Conservation (phyloP, 1,284 basidiomycete genomes). For the Cryptococcus sp. region DNA sequence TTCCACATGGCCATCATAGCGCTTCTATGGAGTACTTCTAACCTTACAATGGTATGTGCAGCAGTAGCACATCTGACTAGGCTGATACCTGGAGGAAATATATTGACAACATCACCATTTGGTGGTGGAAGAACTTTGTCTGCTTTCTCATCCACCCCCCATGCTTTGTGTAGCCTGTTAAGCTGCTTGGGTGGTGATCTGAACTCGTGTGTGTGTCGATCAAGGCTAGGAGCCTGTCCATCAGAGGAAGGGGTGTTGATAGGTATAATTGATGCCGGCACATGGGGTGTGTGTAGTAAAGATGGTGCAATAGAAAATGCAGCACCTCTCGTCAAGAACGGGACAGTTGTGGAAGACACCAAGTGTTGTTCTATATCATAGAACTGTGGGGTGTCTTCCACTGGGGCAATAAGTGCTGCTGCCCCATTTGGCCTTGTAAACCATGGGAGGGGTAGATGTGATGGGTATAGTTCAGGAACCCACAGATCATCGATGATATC, state of each 20-base stretch:
- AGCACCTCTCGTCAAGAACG: too few species aligned
- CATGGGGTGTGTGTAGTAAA: background rate
- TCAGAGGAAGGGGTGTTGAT: constrained; percentile 10
- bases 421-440: too few species aligned
- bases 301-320: too few species aligned
- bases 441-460: too few species aligned
- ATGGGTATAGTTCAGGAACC: too few species aligned
- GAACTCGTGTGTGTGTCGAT: background rate
- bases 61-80: constrained; percentile 48
- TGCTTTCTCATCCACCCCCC: constrained; percentile 45
- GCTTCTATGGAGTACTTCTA: constrained; percentile 49
- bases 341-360: too few species aligned
- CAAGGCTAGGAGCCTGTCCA: background rate
- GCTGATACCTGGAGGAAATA: constrained; percentile 50
- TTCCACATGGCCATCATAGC: constrained; percentile 47
- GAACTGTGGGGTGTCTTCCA: too few species aligned
- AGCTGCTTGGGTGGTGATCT: background rate
- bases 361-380: too few species aligned
- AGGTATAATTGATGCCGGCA: constrained; percentile 11
- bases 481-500: too few species aligned
- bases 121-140: constrained; percentile 20
- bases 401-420: too few species aligned
- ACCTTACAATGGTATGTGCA: constrained; percentile 48
- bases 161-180: constrained; percentile 44
- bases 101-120: constrained; percentile 9